phyloP scores from a whole-genome alignment of 225 moss, liverwort and hornwort genomes.

The Thuidium tamariscinum region DNA sequence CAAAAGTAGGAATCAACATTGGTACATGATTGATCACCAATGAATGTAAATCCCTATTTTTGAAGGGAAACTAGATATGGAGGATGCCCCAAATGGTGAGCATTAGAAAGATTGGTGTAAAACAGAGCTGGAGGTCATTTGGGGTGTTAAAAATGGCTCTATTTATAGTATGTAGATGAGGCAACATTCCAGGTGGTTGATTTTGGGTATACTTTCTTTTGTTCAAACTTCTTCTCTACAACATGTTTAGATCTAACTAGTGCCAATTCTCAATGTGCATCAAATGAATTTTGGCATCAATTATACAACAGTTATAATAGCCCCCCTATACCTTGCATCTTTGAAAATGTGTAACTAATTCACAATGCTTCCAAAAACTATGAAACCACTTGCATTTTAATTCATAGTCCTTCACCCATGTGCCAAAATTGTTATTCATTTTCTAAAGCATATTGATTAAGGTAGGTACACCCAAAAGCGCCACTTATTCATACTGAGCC shows the following conservation, averaged over 20 bases:
- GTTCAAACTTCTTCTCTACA: neutral
- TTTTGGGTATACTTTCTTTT: neutral
- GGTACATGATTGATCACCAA: neutral
- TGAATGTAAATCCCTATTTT: accelerated
- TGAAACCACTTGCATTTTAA: neutral
- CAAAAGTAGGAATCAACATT: neutral
- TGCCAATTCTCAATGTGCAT: neutral
- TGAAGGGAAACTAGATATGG: accelerated
- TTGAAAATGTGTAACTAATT: neutral
- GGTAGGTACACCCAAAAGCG: no score
- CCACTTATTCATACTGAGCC: no score
- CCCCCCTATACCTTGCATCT: neutral
- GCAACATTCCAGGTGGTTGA: accelerated
- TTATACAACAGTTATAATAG: no score
- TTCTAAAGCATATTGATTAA: accelerated
- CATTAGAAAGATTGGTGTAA: neutral
- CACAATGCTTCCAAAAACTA: neutral
- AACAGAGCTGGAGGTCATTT: neutral
- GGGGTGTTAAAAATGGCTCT: neutral
- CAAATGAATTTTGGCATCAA: neutral
- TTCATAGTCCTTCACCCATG: accelerated
- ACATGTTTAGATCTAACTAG: neutral
- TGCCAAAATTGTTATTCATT: no score
- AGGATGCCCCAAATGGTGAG: accelerated
- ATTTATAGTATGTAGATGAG: accelerated